phyloP scores from a whole-genome alignment of 2,329 filamentous ascomycete genomes.

The Fusarium burgessii region DNA sequence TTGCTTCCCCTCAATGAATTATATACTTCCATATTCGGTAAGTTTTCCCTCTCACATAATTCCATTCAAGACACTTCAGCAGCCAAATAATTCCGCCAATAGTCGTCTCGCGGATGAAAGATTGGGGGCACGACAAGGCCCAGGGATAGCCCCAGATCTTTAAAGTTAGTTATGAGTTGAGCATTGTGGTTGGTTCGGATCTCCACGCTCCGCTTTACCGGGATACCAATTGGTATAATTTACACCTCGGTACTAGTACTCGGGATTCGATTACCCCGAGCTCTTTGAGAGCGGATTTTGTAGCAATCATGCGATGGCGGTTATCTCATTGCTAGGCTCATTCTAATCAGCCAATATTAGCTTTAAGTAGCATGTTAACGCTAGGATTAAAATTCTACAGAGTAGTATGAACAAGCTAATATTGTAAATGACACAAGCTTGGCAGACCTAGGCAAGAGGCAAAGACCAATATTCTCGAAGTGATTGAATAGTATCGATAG shows the following conservation, averaged over 20 bases:
- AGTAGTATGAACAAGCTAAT: too few relatives aligned
- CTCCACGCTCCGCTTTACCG: not conserved
- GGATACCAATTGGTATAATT: not conserved
- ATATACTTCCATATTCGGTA: not conserved
- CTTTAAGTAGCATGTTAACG: too few relatives aligned
- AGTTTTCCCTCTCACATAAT: fast-evolving
- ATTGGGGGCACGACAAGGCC: not conserved
- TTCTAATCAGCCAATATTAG: too few relatives aligned
- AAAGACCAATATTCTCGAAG: too few relatives aligned
- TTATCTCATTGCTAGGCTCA: too few relatives aligned
- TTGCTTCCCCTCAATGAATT: not conserved
- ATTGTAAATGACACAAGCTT: too few relatives aligned
- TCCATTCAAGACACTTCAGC: not conserved
- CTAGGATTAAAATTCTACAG: too few relatives aligned
- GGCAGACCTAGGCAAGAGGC: too few relatives aligned
- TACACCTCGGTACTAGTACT: not conserved
- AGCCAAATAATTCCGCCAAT: not conserved
- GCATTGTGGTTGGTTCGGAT: not conserved
- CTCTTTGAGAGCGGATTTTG: fast-evolving
- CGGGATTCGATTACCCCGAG: not conserved
- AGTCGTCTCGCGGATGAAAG: fast-evolving
- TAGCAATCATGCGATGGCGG: too few relatives aligned
- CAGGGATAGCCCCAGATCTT: not conserved
- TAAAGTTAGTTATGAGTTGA: not conserved
- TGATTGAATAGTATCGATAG: too few relatives aligned